Conservation (phyloP, 495 filamentous ascomycete species). For the Beverwykella pulmonaria region DNA sequence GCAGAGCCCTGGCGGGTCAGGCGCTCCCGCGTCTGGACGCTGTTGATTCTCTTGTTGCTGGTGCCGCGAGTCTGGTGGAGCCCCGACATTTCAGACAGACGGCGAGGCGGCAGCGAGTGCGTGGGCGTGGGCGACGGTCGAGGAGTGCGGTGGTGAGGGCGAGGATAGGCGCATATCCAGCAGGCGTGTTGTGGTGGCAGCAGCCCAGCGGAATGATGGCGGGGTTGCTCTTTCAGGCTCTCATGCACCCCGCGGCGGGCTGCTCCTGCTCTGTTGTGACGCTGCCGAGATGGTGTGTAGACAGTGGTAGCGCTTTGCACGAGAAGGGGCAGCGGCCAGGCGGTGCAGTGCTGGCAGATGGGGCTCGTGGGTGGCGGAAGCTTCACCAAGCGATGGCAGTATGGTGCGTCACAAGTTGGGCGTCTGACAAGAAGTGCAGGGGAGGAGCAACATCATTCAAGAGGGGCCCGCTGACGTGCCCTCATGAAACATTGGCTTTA, state of each 20-base stretch:
- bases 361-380: slow-evolving; percentile 34
- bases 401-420: slow-evolving; percentile 28
- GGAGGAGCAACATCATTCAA: background rate
- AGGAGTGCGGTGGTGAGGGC: background rate
- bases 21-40: slow-evolving; percentile 57
- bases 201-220: slow-evolving; percentile 13
- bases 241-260: background rate
- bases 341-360: slow-evolving; percentile 13
- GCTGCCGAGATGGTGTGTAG: background rate
- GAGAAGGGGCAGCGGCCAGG: background rate
- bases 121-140: background rate
- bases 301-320: background rate
- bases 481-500: slow-evolving; percentile 25
- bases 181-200: background rate
- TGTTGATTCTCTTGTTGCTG: slow-evolving; percentile 49
- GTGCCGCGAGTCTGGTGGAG: slow-evolving; percentile 19
- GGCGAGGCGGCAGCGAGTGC: background rate
- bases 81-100: slow-evolving; percentile 32
- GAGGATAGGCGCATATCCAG: slow-evolving; percentile 30
- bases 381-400: slow-evolving; percentile 8
- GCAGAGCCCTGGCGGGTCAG: slow-evolving; percentile 56
- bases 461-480: slow-evolving; percentile 2
- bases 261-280: slow-evolving; percentile 1
- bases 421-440: background rate
- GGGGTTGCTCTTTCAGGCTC: slow-evolving; percentile 13